These are phyloP conservation scores for Aspergillus fumigatus DNA, from an alignment of 2,329 filamentous ascomycete species.

Conservation along the genomic window DNA sequence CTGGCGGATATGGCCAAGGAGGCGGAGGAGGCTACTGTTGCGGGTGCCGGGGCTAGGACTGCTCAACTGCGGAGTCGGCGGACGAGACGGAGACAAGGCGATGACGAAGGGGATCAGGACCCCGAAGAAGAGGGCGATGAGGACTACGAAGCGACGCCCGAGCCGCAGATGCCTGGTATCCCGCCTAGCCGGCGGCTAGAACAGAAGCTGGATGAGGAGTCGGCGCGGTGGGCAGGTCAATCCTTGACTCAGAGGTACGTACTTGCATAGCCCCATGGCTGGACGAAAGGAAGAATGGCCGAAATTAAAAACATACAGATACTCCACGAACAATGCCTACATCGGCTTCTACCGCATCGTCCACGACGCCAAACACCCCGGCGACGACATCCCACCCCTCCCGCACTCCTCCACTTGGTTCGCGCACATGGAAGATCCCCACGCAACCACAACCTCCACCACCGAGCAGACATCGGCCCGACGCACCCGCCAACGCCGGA, in stretches of 20 bases:
- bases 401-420: conserved; percentile 62
- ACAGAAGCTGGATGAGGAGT: conserved; percentile 31
- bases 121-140: conserved; percentile 39
- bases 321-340: conserved; percentile 58
- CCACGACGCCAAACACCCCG: conserved; percentile 55
- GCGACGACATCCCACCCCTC: conserved; percentile 50
- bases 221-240: conserved; percentile 31
- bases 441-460: conserved; percentile 12
- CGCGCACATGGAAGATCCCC: conserved; percentile 41
- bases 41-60: conserved; percentile 5
- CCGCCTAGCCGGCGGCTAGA: conserved; percentile 35
- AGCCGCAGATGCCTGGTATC: conserved; percentile 28
- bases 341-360: conserved; percentile 57
- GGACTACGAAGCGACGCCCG: conserved; percentile 37
- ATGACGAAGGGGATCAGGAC: conserved; percentile 31
- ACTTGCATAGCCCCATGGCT: conserved; percentile 3
- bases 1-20: conserved; percentile 42
- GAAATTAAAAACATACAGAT: conserved; percentile 32
- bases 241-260: conserved; percentile 41
- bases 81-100: conserved; percentile 15
- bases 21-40: conserved; percentile 28
- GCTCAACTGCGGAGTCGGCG: conserved; percentile 20
- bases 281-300: neutral
- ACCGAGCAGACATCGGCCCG: conserved; percentile 9
- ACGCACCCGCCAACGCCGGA: conserved; percentile 17